Evolutionary conservation across 2,329 filamentous ascomycete species (phyloP).

Genomic region (Fusarium protoensiforme): DNA sequence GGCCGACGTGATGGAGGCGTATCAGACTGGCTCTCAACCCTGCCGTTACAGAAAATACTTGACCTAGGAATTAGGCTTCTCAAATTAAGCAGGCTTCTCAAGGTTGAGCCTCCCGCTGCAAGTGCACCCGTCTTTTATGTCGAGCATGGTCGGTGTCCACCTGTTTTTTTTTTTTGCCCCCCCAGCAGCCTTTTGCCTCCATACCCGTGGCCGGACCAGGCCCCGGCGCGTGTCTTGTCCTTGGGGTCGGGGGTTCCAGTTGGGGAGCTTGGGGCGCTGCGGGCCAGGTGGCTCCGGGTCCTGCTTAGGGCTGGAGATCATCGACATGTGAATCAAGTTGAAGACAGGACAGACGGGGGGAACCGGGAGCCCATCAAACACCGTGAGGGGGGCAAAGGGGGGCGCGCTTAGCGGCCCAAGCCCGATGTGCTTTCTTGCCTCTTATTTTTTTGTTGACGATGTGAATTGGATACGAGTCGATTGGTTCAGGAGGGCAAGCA

Average conservation of each 20-base stretch:
- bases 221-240: constrained; percentile 3
- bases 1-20: constrained; percentile 10
- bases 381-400: constrained; percentile 1
- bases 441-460: constrained; percentile 34
- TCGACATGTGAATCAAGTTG: constrained; percentile 42
- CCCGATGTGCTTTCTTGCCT: constrained; percentile 13
- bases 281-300: constrained; percentile 32
- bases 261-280: constrained; percentile 27
- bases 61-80: neutral
- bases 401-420: constrained; percentile 13
- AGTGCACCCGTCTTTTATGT: neutral
- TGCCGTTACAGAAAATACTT: neutral
- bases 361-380: constrained; percentile 40
- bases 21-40: constrained; percentile 19
- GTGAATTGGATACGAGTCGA: constrained; percentile 29
- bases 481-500: constrained; percentile 10
- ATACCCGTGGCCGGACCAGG: neutral
- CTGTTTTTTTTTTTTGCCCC: neutral
- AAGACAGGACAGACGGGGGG: constrained; percentile 30
- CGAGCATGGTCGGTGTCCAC: neutral
- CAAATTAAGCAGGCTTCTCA: constrained; percentile 8
- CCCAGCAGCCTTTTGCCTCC: constrained; percentile 1
- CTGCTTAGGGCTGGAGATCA: constrained; percentile 43
- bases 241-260: constrained; percentile 30
- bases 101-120: constrained; percentile 7